Percentiles rank a stretch among this genome's conserved stretches.
Conservation (phyloP, 78 protist genomes). For the Blattamonas nauphoetae region DNA sequence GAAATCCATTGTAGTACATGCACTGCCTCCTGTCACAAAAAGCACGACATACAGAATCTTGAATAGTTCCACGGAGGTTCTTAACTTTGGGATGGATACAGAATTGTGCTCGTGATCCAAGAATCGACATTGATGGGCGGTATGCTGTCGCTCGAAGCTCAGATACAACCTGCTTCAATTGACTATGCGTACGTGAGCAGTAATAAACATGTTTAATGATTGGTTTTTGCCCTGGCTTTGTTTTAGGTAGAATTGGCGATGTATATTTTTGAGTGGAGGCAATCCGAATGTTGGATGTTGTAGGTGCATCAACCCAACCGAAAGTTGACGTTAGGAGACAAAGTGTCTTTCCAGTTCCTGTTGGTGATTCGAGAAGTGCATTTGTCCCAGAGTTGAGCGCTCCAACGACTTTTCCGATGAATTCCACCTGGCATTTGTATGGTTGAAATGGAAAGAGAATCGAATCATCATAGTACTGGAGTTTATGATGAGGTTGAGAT, state of each 20-base stretch:
- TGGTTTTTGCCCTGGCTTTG: neutral
- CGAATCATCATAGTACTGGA: too few species aligned
- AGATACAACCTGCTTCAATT: neutral
- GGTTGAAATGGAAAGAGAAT: neutral
- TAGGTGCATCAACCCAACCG: neutral
- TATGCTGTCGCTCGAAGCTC: neutral
- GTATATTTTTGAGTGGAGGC: neutral
- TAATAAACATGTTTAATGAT: neutral
- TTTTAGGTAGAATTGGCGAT: neutral
- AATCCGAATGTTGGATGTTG: neutral
- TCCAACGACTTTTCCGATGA: neutral
- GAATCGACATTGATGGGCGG: neutral
- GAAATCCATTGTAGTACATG: neutral
- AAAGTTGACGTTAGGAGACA: slow-evolving; percentile 1
- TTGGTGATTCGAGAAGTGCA: slow-evolving; percentile 28
- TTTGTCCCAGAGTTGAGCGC: neutral
- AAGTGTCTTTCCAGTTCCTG: slow-evolving; percentile 32
- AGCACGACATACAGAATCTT: neutral
- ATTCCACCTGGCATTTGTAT: neutral
- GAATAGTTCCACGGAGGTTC: neutral
- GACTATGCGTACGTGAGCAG: neutral
- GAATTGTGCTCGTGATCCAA: neutral
- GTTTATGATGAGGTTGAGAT: too few species aligned
- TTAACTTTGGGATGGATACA: neutral
- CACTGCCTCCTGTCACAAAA: neutral